Evolutionary conservation across 1,284 basidiomycete species (phyloP), one percentile per base, ranked within the genome.

Genomic region (Meripilus lineatus): DNA sequence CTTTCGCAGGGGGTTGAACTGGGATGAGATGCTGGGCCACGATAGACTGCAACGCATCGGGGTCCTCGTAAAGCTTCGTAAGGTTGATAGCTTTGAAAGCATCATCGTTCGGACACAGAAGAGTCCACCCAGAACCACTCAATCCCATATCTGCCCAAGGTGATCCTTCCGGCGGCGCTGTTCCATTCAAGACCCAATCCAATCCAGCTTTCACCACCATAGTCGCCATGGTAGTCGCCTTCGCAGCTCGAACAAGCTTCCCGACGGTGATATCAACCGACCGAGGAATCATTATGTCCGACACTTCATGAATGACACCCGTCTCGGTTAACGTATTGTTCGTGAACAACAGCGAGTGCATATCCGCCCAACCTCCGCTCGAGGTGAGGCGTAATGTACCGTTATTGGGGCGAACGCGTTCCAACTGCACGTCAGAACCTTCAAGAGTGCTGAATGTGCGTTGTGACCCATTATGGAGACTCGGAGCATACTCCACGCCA

Each of bases 41-140:
- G 17, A 98, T 81, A 4, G 70, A 69, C 32, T 74, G 71, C 24
- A 98, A 72, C 1, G 63, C 64, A 2, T 78, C 71, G 4, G 66
- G 55, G 58, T 93, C 75, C 22, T 75, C 71, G 49, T 86, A 83
- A 44, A 97, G 75, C 47, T 72, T 66, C 0, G 93, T 93, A 39
- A 98, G 65, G 64, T 99, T 95, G 58, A 89, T 66, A n/a, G 77
- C 70, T 52, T 92, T 86, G 72, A 98, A 96, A 0, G 95, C 93
- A 47, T 86, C 83, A 58, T 99, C 96, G 1, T 81, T 84, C 1
- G 96, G 96, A 53, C 89, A 90, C 4, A 99, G 74, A 1, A 99
- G 62, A 1, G 90, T 93, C 87, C 86, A 87, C 49, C 89, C 71
- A 38, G 69, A 62, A 49, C 73, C 67, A 23, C 64, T 60, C 18